Conservation (phyloP, 371 early-diverging fungal genomes). For the Neoconidiobolus thromboides region DNA sequence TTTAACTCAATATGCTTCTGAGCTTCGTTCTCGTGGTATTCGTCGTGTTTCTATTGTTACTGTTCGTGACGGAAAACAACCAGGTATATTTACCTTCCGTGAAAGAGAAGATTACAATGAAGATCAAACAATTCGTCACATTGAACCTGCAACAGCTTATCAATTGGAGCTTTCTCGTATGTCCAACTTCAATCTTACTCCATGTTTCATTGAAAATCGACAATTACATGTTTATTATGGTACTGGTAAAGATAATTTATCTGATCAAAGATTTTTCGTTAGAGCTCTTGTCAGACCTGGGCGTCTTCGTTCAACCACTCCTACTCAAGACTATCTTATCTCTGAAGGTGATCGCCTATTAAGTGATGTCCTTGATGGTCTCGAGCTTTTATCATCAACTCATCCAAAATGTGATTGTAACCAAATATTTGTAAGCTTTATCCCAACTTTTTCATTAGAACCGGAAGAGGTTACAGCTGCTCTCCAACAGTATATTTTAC, state of each 20-base stretch:
- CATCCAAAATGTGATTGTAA: slow-evolving; percentile 93
- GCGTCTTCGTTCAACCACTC: slow-evolving; percentile 49
- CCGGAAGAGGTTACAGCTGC: slow-evolving; percentile 64
- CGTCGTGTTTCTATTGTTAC: slow-evolving; percentile 84
- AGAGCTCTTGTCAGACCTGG: slow-evolving; percentile 92
- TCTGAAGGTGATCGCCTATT: slow-evolving; percentile 83
- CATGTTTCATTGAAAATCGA: slow-evolving; percentile 78
- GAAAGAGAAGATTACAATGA: slow-evolving; percentile 68
- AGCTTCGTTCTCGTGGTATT: slow-evolving; percentile 52
- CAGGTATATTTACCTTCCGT: slow-evolving; percentile 91
- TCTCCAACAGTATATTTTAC: slow-evolving; percentile 73
- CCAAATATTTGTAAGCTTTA: slow-evolving; percentile 93
- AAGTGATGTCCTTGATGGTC: slow-evolving; percentile 79
- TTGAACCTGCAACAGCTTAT: slow-evolving; percentile 94
- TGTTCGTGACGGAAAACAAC: slow-evolving; percentile 58
- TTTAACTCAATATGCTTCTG: slow-evolving; percentile 25
- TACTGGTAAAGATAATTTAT: slow-evolving; percentile 77
- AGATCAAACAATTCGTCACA: slow-evolving; percentile 88
- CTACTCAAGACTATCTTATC: slow-evolving; percentile 80
- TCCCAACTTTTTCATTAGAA: slow-evolving; percentile 84
- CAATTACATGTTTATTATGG: slow-evolving; percentile 92
- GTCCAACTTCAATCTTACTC: slow-evolving; percentile 87
- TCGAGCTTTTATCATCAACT: slow-evolving; percentile 74
- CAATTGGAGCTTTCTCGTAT: slow-evolving; percentile 85
- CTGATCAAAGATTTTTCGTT: slow-evolving; percentile 92